Conservation (phyloP, 345 rosid species). For the Citrus unshiu region DNA sequence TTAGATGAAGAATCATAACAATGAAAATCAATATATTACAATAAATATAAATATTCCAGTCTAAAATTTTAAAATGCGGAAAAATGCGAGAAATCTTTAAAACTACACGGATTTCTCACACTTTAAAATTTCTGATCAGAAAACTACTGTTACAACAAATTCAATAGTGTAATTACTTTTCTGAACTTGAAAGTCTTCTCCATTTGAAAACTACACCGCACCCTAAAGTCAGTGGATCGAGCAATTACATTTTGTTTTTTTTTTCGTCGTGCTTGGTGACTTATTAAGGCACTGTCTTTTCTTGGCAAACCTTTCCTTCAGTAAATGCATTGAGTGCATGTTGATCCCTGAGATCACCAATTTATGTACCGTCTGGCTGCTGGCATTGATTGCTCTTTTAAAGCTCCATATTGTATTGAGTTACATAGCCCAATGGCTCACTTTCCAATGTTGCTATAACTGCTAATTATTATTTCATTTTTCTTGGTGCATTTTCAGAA, state of each 20-base stretch:
- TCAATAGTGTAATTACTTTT: not conserved
- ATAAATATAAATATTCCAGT: too few species aligned
- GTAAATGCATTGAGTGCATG: not conserved
- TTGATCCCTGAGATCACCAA: not conserved
- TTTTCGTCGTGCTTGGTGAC: not conserved
- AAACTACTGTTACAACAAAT: not conserved
- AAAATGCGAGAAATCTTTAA: accelerated
- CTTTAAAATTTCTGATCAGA: accelerated
- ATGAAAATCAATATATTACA: too few species aligned
- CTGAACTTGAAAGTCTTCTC: not conserved
- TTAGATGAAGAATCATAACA: not conserved
- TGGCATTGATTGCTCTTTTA: not conserved
- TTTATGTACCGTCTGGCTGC: not conserved
- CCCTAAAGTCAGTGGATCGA: not conserved
- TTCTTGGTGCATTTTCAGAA: too few species aligned
- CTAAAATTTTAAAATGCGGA: accelerated
- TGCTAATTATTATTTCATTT: too few species aligned
- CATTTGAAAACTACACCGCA: not conserved
- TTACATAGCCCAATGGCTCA: not conserved
- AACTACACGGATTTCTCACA: accelerated
- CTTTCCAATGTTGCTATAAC: not conserved
- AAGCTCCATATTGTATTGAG: not conserved
- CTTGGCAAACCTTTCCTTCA: not conserved
- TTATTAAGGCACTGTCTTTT: not conserved
- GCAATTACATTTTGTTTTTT: not conserved